Evolutionary conservation across 1,284 basidiomycete species (phyloP).

Genomic region (Puccinia coronata): DNA sequence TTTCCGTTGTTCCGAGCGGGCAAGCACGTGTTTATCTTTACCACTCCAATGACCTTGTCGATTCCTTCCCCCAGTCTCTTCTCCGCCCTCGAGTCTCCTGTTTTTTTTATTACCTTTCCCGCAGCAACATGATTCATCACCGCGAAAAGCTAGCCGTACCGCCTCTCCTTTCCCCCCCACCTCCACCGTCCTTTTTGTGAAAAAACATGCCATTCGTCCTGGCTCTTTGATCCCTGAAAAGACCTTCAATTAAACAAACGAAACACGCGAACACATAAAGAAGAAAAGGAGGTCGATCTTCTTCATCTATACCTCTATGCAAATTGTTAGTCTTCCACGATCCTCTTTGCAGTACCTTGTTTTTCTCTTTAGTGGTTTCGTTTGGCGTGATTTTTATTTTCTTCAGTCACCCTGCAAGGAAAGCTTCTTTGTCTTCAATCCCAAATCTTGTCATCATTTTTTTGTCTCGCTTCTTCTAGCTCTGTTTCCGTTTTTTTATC

Average conservation of each 20-base stretch:
- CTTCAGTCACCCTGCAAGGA: neutral
- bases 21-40: neutral
- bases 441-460: neutral
- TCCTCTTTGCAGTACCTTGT: slow-evolving; percentile 7
- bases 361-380: slow-evolving; percentile 17
- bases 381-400: neutral
- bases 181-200: neutral
- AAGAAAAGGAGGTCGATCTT: neutral
- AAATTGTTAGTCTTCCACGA: neutral
- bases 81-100: neutral
- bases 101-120: neutral
- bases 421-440: slow-evolving; percentile 4
- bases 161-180: neutral
- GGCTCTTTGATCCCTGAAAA: neutral
- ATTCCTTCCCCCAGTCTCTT: neutral
- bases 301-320: slow-evolving; percentile 1
- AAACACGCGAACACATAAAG: neutral
- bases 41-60: neutral
- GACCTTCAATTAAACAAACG: neutral
- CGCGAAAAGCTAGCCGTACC: neutral
- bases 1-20: neutral
- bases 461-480: neutral
- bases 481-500: neutral
- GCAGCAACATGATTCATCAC: neutral
- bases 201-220: neutral